Conservation (phyloP, 1,139 yeast genomes). For the Suhomyces anneliseae region DNA sequence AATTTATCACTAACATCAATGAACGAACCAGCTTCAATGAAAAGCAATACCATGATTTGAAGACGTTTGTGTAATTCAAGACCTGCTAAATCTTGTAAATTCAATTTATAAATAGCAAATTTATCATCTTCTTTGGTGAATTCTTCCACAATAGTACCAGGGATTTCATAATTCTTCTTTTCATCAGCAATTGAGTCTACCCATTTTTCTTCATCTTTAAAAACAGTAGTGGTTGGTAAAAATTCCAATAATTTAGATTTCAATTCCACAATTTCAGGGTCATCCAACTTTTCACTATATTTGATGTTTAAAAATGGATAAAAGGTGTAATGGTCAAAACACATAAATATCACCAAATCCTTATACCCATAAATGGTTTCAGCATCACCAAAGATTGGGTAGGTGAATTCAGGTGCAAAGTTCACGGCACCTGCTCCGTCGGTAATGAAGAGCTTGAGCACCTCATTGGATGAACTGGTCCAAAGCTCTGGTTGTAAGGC, state of each 20-base stretch:
- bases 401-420: constrained; percentile 78
- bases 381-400: constrained; percentile 89
- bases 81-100: constrained; percentile 41
- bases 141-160: constrained; percentile 45
- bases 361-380: constrained; percentile 88
- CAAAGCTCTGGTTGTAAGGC: constrained; percentile 20
- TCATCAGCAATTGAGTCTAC: constrained; percentile 54
- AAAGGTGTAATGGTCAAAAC: constrained; percentile 49
- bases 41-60: constrained; percentile 76
- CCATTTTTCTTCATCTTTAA: constrained; percentile 70
- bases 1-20: constrained; percentile 72
- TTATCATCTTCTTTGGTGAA: constrained; percentile 30
- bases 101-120: constrained; percentile 34
- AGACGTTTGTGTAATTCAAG: constrained; percentile 64
- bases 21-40: constrained; percentile 92
- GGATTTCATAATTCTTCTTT: constrained; percentile 41
- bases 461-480: constrained; percentile 19
- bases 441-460: constrained; percentile 31
- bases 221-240: constrained; percentile 61
- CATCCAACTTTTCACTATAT: constrained; percentile 52
- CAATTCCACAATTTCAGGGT: constrained; percentile 53
- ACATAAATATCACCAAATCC: constrained; percentile 52
- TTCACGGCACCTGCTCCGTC: constrained; percentile 55
- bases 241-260: constrained; percentile 51
- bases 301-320: constrained; percentile 55